phyloP scores from a whole-genome alignment of 163 green algal genomes.

The Scenedesmus sp. region DNA sequence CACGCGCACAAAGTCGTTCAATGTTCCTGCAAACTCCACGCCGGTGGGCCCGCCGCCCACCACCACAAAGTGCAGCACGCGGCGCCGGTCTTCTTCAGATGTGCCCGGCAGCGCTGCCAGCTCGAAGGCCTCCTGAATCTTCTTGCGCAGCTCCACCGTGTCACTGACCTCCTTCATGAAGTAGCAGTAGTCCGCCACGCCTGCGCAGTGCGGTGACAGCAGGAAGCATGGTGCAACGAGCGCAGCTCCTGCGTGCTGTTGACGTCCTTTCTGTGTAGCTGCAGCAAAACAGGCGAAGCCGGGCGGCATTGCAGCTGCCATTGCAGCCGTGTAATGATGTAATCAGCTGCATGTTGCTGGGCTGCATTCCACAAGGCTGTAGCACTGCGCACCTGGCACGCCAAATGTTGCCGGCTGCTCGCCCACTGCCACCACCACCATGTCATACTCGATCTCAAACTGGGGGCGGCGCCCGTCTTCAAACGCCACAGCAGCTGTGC shows the following conservation, averaged over 20 bases:
- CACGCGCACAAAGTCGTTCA: conserved; percentile 59
- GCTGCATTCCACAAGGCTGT: no score
- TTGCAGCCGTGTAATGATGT: no score
- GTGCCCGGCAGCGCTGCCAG: conserved; percentile 76
- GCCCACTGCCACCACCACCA: conserved; percentile 73
- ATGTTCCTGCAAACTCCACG: conserved; percentile 59
- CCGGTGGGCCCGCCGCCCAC: conserved; percentile 62
- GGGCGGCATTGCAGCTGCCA: no score
- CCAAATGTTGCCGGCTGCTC: conserved; percentile 80
- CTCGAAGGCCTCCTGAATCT: conserved; percentile 75
- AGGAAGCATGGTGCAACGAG: no score
- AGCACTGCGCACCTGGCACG: conserved; percentile 58
- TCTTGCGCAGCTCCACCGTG: conserved; percentile 64
- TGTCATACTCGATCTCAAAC: conserved; percentile 74
- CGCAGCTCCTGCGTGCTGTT: no score
- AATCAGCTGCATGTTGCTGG: no score
- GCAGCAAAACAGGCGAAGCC: no score
- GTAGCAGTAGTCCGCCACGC: conserved; percentile 10
- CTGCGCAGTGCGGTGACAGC: no score
- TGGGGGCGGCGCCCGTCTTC: conserved; percentile 40
- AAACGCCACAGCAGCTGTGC: conserved; percentile 48
- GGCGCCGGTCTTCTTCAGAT: conserved; percentile 60
- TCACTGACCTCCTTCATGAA: conserved; percentile 75
- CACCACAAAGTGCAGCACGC: conserved; percentile 61
- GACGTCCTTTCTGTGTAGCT: no score